A percentile compares a stretch with the other conserved stretches of the same genome.
phyloP scores from a whole-genome alignment of 371 early-diverging fungal species.

The Mucor racemosus region DNA sequence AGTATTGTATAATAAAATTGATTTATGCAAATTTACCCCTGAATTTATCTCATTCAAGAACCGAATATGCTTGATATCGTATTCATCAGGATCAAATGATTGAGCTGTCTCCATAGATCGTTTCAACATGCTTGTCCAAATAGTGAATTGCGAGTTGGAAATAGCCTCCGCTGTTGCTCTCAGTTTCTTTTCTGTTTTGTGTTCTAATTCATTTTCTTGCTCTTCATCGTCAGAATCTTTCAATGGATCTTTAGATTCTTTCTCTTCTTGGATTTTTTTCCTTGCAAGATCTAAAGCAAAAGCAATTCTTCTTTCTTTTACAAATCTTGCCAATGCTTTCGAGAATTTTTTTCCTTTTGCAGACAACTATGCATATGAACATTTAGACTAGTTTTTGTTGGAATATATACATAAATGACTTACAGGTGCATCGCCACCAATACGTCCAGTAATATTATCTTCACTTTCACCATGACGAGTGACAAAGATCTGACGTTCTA shows the following conservation, averaged over 20 bases:
- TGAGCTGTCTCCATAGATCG: slow-evolving; percentile 75
- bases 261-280: slow-evolving; percentile 36
- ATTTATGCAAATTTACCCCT: slow-evolving; percentile 53
- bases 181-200: slow-evolving; percentile 17
- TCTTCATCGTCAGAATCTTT: slow-evolving; percentile 37
- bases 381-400: not conserved
- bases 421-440: slow-evolving; percentile 83
- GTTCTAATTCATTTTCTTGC: slow-evolving; percentile 2
- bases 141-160: slow-evolving; percentile 48
- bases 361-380: slow-evolving; percentile 46
- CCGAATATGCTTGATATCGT: slow-evolving; percentile 72
- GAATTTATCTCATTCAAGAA: slow-evolving; percentile 86
- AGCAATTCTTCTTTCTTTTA: slow-evolving; percentile 48
- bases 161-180: slow-evolving; percentile 39
- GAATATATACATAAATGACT: slow-evolving; percentile 14
- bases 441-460: slow-evolving; percentile 60
- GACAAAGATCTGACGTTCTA: slow-evolving; percentile 78
- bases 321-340: slow-evolving; percentile 68
- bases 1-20: not conserved
- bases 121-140: slow-evolving; percentile 82
- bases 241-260: slow-evolving; percentile 34
- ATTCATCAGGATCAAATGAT: slow-evolving; percentile 71
- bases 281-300: slow-evolving; percentile 47
- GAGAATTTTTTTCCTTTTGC: slow-evolving; percentile 66
- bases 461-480: slow-evolving; percentile 83